A percentile compares a stretch with the other conserved stretches of the same genome.
These are phyloP conservation scores for Hypsizygus ulmarius DNA, from an alignment of 1,284 basidiomycete species.

Conservation along the genomic window DNA sequence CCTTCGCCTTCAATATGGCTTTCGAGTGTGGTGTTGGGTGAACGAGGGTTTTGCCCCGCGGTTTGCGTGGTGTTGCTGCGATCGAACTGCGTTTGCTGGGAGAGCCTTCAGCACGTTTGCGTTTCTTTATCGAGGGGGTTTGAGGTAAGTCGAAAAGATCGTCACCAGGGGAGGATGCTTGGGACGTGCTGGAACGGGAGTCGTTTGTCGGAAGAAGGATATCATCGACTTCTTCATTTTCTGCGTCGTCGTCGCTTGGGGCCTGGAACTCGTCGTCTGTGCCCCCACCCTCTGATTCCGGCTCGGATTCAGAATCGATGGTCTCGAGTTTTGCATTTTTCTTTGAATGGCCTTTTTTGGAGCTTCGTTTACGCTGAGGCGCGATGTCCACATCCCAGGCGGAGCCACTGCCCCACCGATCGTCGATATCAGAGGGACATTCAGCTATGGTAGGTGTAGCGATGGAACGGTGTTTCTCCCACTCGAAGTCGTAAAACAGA, in stretches of 20 bases:
- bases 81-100: constrained; percentile 19
- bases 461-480: constrained; percentile 45
- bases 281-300: constrained; percentile 17
- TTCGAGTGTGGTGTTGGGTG: constrained; percentile 71
- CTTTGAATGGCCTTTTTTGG: background rate
- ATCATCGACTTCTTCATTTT: constrained; percentile 16
- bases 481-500: constrained; percentile 60
- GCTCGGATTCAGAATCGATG: constrained; percentile 13
- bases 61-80: constrained; percentile 29
- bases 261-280: constrained; percentile 25
- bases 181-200: constrained; percentile 6
- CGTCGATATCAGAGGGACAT: constrained; percentile 12
- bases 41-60: constrained; percentile 32
- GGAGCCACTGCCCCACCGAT: constrained; percentile 16
- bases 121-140: constrained; percentile 39
- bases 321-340: constrained; percentile 16
- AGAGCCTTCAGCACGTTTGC: constrained; percentile 25
- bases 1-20: constrained; percentile 41
- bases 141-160: constrained; percentile 22
- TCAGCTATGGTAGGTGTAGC: constrained; percentile 31
- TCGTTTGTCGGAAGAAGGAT: constrained; percentile 5
- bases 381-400: constrained; percentile 21
- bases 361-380: constrained; percentile 1
- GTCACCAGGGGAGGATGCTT: constrained; percentile 3
- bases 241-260: constrained; percentile 20